Evolutionary conservation across 2,329 filamentous ascomycete genomes (phyloP).

Genomic region (Aureobasidium lini): DNA sequence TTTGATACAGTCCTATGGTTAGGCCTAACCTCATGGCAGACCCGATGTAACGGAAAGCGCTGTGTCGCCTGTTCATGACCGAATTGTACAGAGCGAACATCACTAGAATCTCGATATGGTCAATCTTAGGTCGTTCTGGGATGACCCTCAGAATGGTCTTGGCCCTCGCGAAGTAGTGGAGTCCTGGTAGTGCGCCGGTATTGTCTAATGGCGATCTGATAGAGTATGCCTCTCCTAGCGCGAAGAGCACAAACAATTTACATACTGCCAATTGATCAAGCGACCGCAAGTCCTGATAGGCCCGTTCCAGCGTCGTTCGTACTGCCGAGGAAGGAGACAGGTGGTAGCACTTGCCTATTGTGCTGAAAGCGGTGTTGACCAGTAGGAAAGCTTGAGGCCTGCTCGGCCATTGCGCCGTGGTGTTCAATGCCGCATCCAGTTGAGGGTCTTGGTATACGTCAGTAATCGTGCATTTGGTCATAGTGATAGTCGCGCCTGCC

Average conservation of each 20-base stretch:
- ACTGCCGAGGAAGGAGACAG: slow-evolving; percentile 35
- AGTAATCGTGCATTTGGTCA: neutral
- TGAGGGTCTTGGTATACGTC: slow-evolving; percentile 19
- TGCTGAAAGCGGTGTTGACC: slow-evolving; percentile 35
- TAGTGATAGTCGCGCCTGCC: neutral
- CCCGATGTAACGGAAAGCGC: slow-evolving; percentile 38
- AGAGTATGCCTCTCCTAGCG: slow-evolving; percentile 41
- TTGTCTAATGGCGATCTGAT: slow-evolving; percentile 30
- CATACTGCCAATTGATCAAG: slow-evolving; percentile 30
- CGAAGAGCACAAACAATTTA: slow-evolving; percentile 40
- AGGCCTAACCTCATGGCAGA: slow-evolving; percentile 38
- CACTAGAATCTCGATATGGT: slow-evolving; percentile 38
- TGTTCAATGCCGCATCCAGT: slow-evolving; percentile 29
- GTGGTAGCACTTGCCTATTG: slow-evolving; percentile 36
- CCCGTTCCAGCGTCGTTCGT: slow-evolving; percentile 31
- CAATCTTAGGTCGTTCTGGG: slow-evolving; percentile 37
- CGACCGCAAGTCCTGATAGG: slow-evolving; percentile 30
- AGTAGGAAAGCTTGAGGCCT: slow-evolving; percentile 32
- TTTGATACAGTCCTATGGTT: slow-evolving; percentile 39
- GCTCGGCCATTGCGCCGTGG: slow-evolving; percentile 33
- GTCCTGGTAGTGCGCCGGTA: slow-evolving; percentile 33
- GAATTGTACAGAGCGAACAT: slow-evolving; percentile 41
- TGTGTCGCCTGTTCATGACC: slow-evolving; percentile 38
- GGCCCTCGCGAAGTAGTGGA: slow-evolving; percentile 38
- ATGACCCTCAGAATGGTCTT: slow-evolving; percentile 33